Base-by-base conservation (phyloP, 768 basidiomycete species). In the Amanita polypyramis region DNA sequence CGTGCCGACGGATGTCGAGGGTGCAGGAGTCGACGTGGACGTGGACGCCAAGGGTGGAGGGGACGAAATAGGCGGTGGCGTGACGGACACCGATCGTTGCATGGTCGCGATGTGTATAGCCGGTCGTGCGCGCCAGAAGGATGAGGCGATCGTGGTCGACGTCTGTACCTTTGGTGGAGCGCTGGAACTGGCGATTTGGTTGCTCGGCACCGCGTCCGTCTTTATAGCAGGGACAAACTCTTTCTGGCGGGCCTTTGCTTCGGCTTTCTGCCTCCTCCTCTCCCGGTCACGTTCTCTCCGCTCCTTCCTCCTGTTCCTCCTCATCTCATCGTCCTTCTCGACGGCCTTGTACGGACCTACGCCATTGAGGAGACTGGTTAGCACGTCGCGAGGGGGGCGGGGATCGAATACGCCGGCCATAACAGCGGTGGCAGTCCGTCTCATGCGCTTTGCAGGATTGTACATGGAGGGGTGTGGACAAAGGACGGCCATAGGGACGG, bases 351-450 rank as follows among this genome's bases (percentile, higher is more conserved):
- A 82, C 5, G 76, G 76, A 0, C 73, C 74, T 25, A 87, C 81
- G 43, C 85, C 85, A 57, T 88, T 88, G 57, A 89, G 67, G 43
- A 88, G 62, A 62, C 82, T 85, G 11, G 87, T 89, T 54, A 90
- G 71, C 53, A 83, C 84, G 65, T 89, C 85, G 60, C 87, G 76
- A 32, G 72, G 59, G 0, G 82, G 79, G 15, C 73, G 73, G 4
- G 71, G 61, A 67, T 89, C 87, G 62, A 85, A 87, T 59, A 72
- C 67, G 55, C 87, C 87, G 0, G 85, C 79, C 64, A 88, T 75
- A 35, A 89, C 81, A 7, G 79, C 61, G 6, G 87, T 90, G 37
- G 87, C 87, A 41, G 75, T 81, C 50, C 87, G 81, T 15, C 75
- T 66, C 23, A 61, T 61, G 45, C 63, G 72, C 58, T 74, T 75